Evolutionary conservation across 2,329 filamentous ascomycete genomes (phyloP).

Genomic region (Fusarium nelsonii): DNA sequence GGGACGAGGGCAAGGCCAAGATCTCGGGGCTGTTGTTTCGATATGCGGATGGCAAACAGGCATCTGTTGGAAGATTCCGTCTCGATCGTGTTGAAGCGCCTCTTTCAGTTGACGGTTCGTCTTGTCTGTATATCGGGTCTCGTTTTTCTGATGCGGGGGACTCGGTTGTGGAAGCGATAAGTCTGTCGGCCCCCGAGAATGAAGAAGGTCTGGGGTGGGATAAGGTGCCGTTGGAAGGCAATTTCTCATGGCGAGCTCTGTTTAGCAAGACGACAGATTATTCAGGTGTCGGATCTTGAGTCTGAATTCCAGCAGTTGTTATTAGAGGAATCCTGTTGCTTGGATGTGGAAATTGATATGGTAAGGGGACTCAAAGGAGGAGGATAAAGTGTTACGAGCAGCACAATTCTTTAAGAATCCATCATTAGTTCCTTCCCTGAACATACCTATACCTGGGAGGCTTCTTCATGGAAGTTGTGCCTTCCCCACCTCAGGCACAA

Average conservation of each 20-base stretch:
- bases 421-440: neutral
- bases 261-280: neutral
- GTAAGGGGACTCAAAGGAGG: too few species aligned
- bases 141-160: too few species aligned
- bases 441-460: neutral
- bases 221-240: neutral
- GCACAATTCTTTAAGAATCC: too few species aligned
- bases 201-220: constrained; percentile 5
- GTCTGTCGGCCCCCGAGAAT: neutral
- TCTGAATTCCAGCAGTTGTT: neutral
- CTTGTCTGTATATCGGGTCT: neutral
- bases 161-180: neutral
- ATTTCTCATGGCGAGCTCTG: neutral
- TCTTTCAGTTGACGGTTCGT: neutral
- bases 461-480: neutral
- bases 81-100: constrained; percentile 3
- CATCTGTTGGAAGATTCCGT: constrained; percentile 16
- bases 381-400: too few species aligned
- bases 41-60: constrained; percentile 5
- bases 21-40: constrained; percentile 6
- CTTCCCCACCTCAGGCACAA: neutral
- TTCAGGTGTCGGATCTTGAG: neutral
- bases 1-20: neutral
- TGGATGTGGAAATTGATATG: neutral
- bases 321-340: neutral